phyloP scores from a whole-genome alignment of 805 yeast genomes.

The Zygosaccharomyces siamensis region DNA sequence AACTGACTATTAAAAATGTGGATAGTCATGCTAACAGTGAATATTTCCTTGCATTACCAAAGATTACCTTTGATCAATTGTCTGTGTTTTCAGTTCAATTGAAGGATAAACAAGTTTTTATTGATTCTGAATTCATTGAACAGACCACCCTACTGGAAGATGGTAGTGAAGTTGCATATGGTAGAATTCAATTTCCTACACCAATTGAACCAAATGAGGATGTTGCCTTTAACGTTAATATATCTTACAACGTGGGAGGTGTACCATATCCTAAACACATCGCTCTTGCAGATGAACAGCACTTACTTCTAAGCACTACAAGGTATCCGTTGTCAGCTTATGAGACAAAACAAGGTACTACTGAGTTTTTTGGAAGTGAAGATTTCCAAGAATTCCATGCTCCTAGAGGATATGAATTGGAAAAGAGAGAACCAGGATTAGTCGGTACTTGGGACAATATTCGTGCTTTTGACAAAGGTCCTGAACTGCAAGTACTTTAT shows the following conservation, averaged over 20 bases:
- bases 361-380: conserved; percentile 33
- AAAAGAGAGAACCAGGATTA: conserved; percentile 39
- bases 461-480: conserved; percentile 41
- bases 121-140: conserved; percentile 29
- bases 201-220: conserved; percentile 63
- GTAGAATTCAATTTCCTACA: conserved; percentile 50
- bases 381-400: conserved; percentile 19
- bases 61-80: conserved; percentile 38
- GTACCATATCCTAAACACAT: conserved; percentile 62
- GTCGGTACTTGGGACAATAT: conserved; percentile 53
- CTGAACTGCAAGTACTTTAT: conserved; percentile 54
- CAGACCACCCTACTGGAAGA: conserved; percentile 22
- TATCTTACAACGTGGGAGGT: conserved; percentile 45
- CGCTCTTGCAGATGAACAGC: conserved; percentile 56
- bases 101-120: conserved; percentile 22
- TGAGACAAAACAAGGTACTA: conserved; percentile 49
- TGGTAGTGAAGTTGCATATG: conserved; percentile 37
- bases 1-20: conserved; percentile 55
- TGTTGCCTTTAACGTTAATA: conserved; percentile 45
- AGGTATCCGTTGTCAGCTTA: conserved; percentile 62
- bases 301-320: conserved; percentile 48
- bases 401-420: conserved; percentile 28
- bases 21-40: conserved; percentile 48
- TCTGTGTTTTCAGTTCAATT: conserved; percentile 44
- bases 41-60: conserved; percentile 59